Evolutionary conservation across 495 filamentous ascomycete species (phyloP), one percentile per base, ranked within the genome.

Genomic region (Daldinia decipiens): DNA sequence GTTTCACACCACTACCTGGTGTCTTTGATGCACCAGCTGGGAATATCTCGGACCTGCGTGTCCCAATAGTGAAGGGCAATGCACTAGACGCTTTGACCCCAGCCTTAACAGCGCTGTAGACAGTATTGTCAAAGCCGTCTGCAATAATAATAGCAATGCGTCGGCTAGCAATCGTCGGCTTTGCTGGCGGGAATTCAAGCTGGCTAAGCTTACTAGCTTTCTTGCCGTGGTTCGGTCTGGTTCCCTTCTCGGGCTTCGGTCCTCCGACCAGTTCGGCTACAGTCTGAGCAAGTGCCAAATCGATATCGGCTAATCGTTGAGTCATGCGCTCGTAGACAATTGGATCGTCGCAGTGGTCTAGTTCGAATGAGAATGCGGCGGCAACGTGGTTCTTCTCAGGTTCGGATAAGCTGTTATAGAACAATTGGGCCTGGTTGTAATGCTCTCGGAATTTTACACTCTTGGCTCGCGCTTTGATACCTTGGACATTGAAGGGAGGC

Each of bases 261-360:
- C 84, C 91, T 54, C 93, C 93, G 2, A 92, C 91, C 68, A 87
- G 84, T 52, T 86, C 85, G 0, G 91, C 89, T 8, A 94, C 91
- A 3, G 81, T 80, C 76, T 91, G 84, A 0, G 93, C 91, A 4
- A 97, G 88, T 1, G 82, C 82, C 1, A 93, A 77, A 66, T 93
- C 91, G 71, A 95, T 92, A 7, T 92, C 88, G 3, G 87, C 81
- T 4, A 95, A 81, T 24, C 93, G 89, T 54, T 90, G 80, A 3
- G 84, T 83, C 81, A 95, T 88, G 71, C 90, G 86, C 59, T 87
- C 83, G 74, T 94, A 96, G 21, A 97, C 93, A 26, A 91, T 73
- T 0, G 90, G 89, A 53, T 97, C 93, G 51, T 96, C 93, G 78
- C 94, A 97, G 79, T 97, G 93, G 72, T 93, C 91, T 6, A 97